Percentiles rank a stretch among this genome's conserved stretches.
phyloP scores from a whole-genome alignment of 179 eudicot species.

The Spinacia oleracea region DNA sequence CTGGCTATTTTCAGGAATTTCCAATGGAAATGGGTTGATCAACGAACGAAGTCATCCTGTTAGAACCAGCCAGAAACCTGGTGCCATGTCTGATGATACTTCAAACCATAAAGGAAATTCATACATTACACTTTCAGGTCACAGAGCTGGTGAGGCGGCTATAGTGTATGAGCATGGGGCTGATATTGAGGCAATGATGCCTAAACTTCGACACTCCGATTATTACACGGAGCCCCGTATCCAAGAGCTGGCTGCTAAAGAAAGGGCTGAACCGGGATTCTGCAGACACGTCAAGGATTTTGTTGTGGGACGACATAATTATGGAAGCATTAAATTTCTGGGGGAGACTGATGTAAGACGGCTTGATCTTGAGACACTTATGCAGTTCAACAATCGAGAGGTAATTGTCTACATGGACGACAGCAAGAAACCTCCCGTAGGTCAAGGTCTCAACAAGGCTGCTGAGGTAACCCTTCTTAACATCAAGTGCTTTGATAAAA shows the following conservation, averaged over 20 bases:
- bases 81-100: slow-evolving; percentile 45
- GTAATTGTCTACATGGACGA: slow-evolving; percentile 87
- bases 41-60: slow-evolving; percentile 39
- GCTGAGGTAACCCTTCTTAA: slow-evolving; percentile 87
- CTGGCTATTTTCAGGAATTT: slow-evolving; percentile 30
- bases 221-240: slow-evolving; percentile 86
- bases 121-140: slow-evolving; percentile 64
- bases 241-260: slow-evolving; percentile 90
- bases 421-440: slow-evolving; percentile 85
- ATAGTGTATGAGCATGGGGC: slow-evolving; percentile 92
- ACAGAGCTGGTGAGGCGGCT: slow-evolving; percentile 93
- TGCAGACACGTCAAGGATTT: slow-evolving; percentile 74
- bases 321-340: slow-evolving; percentile 76
- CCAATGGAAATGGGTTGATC: slow-evolving; percentile 44
- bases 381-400: slow-evolving; percentile 77
- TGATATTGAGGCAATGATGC: slow-evolving; percentile 86
- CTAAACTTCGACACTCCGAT: slow-evolving; percentile 84
- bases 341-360: slow-evolving; percentile 93
- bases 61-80: slow-evolving; percentile 43
- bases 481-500: slow-evolving; percentile 70
- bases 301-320: slow-evolving; percentile 76
- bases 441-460: slow-evolving; percentile 90
- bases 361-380: slow-evolving; percentile 75
- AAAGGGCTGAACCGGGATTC: slow-evolving; percentile 80
- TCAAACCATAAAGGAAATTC: slow-evolving; percentile 61